phyloP scores from a whole-genome alignment of 768 basidiomycete genomes.

The Cyclocybe cylindracea region DNA sequence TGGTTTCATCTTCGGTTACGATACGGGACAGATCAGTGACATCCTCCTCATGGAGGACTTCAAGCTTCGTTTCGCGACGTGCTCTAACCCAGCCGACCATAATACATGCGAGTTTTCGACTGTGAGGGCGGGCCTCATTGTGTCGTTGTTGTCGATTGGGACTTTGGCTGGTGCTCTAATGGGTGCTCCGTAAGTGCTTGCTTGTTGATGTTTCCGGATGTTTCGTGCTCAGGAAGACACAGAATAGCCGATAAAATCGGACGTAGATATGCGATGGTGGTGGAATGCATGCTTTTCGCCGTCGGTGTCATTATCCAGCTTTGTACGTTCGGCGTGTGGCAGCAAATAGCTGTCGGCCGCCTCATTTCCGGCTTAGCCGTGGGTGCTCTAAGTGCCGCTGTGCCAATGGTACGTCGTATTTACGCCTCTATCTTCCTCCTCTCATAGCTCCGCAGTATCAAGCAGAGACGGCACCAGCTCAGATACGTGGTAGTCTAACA shows the following conservation, averaged over 20 bases:
- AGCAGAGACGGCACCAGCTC: constrained; percentile 71
- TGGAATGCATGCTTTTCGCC: constrained; percentile 57
- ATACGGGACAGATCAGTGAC: constrained; percentile 79
- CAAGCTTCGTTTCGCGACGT: constrained; percentile 59
- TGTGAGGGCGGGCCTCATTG: constrained; percentile 66
- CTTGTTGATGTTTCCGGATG: background rate
- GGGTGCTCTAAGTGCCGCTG: constrained; percentile 66
- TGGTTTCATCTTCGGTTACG: constrained; percentile 69
- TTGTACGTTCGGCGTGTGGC: constrained; percentile 51
- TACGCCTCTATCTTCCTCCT: background rate
- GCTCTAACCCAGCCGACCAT: constrained; percentile 37
- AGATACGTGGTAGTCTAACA: constrained; percentile 70
- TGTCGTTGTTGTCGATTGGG: constrained; percentile 70
- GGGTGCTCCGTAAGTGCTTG: constrained; percentile 55
- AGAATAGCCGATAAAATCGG: constrained; percentile 68
- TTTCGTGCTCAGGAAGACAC: constrained; percentile 2
- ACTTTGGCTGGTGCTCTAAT: constrained; percentile 62
- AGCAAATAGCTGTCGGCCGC: constrained; percentile 68
- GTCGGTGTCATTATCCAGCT: constrained; percentile 67
- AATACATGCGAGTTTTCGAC: constrained; percentile 52
- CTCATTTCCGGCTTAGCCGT: constrained; percentile 68
- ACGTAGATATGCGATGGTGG: constrained; percentile 63
- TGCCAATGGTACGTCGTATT: constrained; percentile 51
- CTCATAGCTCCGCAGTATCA: constrained; percentile 44
- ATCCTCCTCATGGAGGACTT: constrained; percentile 77